A percentile compares a stretch with the other conserved stretches of the same genome.
Conservation (phyloP, 257 asterid species). For the Perilla frutescens region DNA sequence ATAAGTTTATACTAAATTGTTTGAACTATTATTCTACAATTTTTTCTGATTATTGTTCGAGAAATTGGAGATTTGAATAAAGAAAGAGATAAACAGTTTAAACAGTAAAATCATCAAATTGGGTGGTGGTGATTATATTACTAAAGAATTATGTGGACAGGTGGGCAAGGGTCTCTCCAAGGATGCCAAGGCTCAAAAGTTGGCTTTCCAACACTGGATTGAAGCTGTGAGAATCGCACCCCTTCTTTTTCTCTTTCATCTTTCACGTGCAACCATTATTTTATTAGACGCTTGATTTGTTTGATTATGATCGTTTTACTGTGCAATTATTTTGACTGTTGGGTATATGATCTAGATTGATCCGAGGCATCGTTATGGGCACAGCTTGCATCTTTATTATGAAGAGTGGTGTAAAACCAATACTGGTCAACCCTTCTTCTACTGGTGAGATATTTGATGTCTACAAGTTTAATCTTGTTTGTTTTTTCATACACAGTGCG, state of each 20-base stretch:
- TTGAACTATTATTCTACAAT: background rate
- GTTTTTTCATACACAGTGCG: background rate
- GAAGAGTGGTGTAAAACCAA: constrained; percentile 82
- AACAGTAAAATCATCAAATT: constrained; percentile 7
- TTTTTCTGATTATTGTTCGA: constrained; percentile 9
- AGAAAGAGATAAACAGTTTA: background rate
- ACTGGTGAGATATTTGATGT: constrained; percentile 58
- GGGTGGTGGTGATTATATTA: constrained; percentile 33
- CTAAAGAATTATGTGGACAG: constrained; percentile 48
- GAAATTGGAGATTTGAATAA: constrained; percentile 7
- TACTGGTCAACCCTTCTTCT: constrained; percentile 93
- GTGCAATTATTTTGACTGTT: constrained; percentile 7
- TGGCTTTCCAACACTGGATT: constrained; percentile 98
- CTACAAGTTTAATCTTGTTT: constrained; percentile 16
- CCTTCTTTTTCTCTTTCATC: background rate
- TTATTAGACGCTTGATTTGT: constrained; percentile 14
- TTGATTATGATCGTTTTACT: background rate
- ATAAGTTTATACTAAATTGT: background rate
- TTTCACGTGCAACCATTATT: constrained; percentile 16
- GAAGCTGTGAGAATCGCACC: constrained; percentile 75
- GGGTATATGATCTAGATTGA: constrained; percentile 63
- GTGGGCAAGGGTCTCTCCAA: constrained; percentile 90
- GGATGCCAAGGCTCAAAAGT: constrained; percentile 79
- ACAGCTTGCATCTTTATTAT: constrained; percentile 74
- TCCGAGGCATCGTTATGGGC: constrained; percentile 97